phyloP scores from a whole-genome alignment of 345 rosid genomes.

The Acer saccharum region DNA sequence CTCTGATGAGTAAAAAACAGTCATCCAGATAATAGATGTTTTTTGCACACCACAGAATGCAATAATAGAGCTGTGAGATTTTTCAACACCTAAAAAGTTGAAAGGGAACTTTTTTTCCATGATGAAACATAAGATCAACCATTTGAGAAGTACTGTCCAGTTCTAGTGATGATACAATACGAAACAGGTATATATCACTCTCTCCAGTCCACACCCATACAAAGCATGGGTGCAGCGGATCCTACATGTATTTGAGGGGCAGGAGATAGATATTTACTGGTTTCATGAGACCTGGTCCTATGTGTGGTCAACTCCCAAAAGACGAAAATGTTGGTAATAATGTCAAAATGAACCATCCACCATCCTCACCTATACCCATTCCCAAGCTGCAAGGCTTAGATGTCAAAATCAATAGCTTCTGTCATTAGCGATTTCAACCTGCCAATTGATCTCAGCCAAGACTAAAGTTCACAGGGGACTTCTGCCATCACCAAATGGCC shows the following conservation, averaged over 20 bases:
- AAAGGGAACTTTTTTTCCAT: neutral
- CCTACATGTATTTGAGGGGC: neutral
- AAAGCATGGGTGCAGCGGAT: neutral
- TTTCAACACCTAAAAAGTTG: neutral
- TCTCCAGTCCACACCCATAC: neutral
- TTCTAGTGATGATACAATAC: neutral
- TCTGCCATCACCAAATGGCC: conserved; percentile 3
- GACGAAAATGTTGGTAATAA: neutral
- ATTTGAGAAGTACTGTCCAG: neutral
- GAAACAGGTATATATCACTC: neutral
- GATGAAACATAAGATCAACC: neutral
- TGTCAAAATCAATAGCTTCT: neutral
- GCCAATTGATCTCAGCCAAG: neutral
- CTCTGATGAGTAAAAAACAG: neutral
- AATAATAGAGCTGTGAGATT: neutral
- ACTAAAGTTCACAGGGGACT: neutral
- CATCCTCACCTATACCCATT: too few relatives aligned
- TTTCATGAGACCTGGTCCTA: neutral
- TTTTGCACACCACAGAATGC: neutral
- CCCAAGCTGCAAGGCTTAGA: neutral
- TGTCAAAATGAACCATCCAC: neutral
- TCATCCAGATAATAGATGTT: neutral
- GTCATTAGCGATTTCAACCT: neutral
- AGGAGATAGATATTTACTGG: neutral
- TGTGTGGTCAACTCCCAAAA: neutral